Percentiles rank a stretch among this genome's conserved stretches.
Conservation (phyloP, 306 rosid species). For the Glycine latifolia region DNA sequence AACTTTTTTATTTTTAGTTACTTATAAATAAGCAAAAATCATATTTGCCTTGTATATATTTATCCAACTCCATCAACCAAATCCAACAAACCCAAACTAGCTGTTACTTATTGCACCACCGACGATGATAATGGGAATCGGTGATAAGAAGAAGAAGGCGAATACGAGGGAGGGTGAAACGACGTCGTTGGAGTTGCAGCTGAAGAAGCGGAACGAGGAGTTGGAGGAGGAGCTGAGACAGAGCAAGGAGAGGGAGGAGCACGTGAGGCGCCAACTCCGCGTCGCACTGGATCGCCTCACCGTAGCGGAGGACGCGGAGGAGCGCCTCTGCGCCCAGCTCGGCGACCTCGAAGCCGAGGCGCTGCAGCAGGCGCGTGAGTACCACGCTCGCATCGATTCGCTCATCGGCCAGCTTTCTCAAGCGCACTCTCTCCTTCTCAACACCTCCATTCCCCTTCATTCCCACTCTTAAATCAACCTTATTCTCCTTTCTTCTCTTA, state of each 20-base stretch:
- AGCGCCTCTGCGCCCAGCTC: constrained; percentile 74
- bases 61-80: too few relatives aligned
- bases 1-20: too few relatives aligned
- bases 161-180: neutral
- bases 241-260: constrained; percentile 70
- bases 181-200: constrained; percentile 35
- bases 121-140: constrained; percentile 15
- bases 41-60: too few relatives aligned
- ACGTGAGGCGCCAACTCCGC: constrained; percentile 53
- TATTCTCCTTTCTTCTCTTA: neutral
- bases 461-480: neutral
- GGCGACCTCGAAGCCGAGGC: constrained; percentile 84
- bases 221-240: constrained; percentile 65
- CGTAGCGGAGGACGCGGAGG: constrained; percentile 83
- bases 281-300: constrained; percentile 57
- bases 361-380: constrained; percentile 63
- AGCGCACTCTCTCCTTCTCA: constrained; percentile 53
- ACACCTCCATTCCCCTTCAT: constrained; percentile 17
- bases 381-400: constrained; percentile 58
- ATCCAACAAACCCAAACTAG: neutral
- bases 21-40: too few relatives aligned
- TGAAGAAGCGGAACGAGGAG: constrained; percentile 70
- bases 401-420: constrained; percentile 65
- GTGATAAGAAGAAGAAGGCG: neutral
- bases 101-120: neutral